Percentiles rank a stretch among this genome's conserved stretches.
These are phyloP conservation scores for Mycena kentingensis DNA, from an alignment of 768 basidiomycete genomes.

Conservation along the genomic window DNA sequence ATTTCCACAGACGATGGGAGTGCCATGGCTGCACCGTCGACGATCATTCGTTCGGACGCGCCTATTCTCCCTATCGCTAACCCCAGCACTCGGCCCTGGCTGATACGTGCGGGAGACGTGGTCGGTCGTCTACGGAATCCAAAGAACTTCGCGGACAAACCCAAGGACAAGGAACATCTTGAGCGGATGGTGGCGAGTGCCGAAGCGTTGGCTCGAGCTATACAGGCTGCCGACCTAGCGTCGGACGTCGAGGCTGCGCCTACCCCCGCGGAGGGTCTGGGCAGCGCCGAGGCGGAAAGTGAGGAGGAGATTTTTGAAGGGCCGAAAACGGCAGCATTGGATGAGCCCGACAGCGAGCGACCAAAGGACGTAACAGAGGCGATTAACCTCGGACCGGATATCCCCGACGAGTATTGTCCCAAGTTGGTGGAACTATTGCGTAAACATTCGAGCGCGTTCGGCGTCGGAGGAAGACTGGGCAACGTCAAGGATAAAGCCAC, in stretches of 20 bases:
- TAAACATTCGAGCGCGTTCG: constrained; percentile 22
- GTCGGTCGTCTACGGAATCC: constrained; percentile 9
- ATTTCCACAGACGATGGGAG: constrained; percentile 7
- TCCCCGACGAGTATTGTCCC: constrained; percentile 4
- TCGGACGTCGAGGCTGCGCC: not conserved
- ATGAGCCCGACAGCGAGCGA: constrained; percentile 9
- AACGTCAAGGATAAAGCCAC: constrained; percentile 18
- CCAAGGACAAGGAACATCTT: not conserved
- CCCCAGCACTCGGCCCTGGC: constrained; percentile 8
- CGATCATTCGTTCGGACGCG: constrained; percentile 1
- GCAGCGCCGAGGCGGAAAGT: not conserved
- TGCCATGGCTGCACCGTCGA: constrained; percentile 11
- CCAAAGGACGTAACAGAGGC: constrained; percentile 5
- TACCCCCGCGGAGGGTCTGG: not conserved
- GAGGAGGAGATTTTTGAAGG: constrained; percentile 13
- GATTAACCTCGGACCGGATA: constrained; percentile 22
- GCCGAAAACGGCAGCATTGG: constrained; percentile 25
- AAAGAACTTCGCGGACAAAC: constrained; percentile 1
- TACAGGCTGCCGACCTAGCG: too few species aligned
- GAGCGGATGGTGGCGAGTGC: not conserved
- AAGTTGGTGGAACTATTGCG: constrained; percentile 3
- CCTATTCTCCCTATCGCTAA: constrained; percentile 21
- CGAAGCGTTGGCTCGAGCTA: too few species aligned
- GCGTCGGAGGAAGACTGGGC: constrained; percentile 26
- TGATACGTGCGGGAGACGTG: constrained; percentile 8